Evolutionary conservation across 805 yeast genomes (phyloP).

Genomic region (Wickerhamomyces mucosus): DNA sequence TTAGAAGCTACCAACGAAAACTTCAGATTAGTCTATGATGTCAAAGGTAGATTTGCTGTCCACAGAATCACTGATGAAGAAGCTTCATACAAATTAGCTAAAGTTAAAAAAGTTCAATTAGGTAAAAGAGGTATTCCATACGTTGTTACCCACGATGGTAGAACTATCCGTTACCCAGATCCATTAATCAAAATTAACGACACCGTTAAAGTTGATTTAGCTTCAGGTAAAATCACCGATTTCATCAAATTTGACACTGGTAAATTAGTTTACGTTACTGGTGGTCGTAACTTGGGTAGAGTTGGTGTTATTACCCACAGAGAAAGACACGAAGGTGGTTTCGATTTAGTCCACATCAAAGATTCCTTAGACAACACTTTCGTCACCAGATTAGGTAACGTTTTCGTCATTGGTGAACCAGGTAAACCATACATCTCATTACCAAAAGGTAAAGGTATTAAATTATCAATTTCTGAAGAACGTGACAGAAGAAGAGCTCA

Average conservation of each 20-base stretch:
- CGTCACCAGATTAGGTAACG: constrained; percentile 91
- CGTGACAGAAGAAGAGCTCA: constrained; percentile 97
- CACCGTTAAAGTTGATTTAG: constrained; percentile 94
- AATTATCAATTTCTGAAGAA: constrained; percentile 92
- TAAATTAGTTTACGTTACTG: constrained; percentile 85
- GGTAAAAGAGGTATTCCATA: constrained; percentile 98
- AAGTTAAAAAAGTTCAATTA: constrained; percentile 95
- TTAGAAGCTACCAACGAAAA: constrained; percentile 98
- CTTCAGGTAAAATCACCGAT: constrained; percentile 87
- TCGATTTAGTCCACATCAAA: constrained; percentile 95
- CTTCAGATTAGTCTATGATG: constrained; percentile 98
- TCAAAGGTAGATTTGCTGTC: constrained; percentile 98
- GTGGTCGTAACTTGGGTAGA: constrained; percentile 98
- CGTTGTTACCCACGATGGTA: constrained; percentile 99
- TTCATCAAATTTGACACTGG: constrained; percentile 91
- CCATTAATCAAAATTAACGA: constrained; percentile 95
- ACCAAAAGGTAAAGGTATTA: constrained; percentile 99
- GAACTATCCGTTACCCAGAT: constrained; percentile 99
- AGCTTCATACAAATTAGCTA: constrained; percentile 96
- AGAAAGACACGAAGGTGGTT: constrained; percentile 97
- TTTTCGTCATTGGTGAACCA: constrained; percentile 91
- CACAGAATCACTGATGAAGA: constrained; percentile 99
- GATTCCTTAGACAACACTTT: constrained; percentile 90
- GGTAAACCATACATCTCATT: constrained; percentile 89
- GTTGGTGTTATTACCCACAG: constrained; percentile 93